These are phyloP conservation scores for Acanthamoeba rhysodes DNA, from an alignment of 208 protist genomes.

Conservation along the genomic window DNA sequence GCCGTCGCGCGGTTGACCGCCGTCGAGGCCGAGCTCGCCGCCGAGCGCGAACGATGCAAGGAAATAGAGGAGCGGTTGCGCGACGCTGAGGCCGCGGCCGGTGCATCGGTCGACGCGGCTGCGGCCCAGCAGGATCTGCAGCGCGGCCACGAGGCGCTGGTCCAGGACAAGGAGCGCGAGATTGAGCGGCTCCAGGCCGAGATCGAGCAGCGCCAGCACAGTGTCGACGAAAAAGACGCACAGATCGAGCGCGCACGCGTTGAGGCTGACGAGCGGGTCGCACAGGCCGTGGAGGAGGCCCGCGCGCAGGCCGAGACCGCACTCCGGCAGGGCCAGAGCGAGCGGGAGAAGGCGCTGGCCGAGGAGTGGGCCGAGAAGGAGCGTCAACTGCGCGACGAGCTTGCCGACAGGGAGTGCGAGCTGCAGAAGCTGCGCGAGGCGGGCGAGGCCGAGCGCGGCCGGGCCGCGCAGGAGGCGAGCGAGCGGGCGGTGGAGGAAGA, in stretches of 20 bases:
- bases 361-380: constrained; percentile 31
- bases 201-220: neutral
- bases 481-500: neutral
- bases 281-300: neutral
- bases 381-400: neutral
- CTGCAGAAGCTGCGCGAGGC: neutral
- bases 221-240: neutral
- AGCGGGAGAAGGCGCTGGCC: neutral
- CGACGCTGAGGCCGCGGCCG: neutral
- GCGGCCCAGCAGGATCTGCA: neutral
- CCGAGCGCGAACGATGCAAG: neutral
- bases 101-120: neutral
- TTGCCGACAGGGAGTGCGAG: neutral
- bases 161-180: neutral
- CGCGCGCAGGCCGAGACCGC: neutral
- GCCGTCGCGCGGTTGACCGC: neutral
- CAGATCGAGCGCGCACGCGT: neutral
- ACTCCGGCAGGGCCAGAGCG: too few relatives aligned
- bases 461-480: neutral
- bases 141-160: neutral
- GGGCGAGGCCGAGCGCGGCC: neutral
- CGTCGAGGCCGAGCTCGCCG: neutral
- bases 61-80: neutral
- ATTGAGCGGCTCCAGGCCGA: neutral
- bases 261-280: neutral